Evolutionary conservation across 768 basidiomycete genomes (phyloP).

Genomic region (Daedalea quercina): DNA sequence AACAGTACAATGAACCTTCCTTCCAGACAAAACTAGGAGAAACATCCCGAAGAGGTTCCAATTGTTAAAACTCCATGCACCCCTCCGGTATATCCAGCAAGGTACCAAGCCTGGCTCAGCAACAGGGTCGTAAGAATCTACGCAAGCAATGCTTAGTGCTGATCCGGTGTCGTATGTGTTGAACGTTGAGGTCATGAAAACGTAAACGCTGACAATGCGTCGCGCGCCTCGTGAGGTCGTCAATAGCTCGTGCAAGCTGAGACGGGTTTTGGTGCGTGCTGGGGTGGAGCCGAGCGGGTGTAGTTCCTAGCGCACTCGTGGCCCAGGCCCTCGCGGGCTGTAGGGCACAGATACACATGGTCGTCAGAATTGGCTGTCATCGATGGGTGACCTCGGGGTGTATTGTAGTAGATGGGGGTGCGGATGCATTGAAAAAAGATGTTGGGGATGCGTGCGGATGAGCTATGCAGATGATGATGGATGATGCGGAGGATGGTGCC

Average conservation of each 20-base stretch:
- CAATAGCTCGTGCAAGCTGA: not conserved
- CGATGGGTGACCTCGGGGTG: not conserved
- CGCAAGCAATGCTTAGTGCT: no score
- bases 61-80: no score
- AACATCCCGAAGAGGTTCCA: no score
- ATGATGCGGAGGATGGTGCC: not conserved
- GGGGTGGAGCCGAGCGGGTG: not conserved
- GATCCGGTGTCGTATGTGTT: not conserved
- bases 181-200: not conserved
- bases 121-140: no score
- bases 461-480: not conserved
- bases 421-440: not conserved
- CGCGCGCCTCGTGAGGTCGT: not conserved
- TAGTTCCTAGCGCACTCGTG: not conserved
- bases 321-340: not conserved
- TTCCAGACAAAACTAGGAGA: no score
- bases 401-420: not conserved
- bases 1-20: no score
- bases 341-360: not conserved
- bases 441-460: not conserved
- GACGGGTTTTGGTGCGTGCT: not conserved
- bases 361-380: not conserved
- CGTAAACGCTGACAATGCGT: not conserved
- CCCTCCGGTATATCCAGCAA: no score
- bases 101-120: no score